Percentiles rank a stretch among this genome's conserved stretches.
These are phyloP conservation scores for Solidago caesia DNA, from an alignment of 129 eudicot genomes.

Conservation along the genomic window DNA sequence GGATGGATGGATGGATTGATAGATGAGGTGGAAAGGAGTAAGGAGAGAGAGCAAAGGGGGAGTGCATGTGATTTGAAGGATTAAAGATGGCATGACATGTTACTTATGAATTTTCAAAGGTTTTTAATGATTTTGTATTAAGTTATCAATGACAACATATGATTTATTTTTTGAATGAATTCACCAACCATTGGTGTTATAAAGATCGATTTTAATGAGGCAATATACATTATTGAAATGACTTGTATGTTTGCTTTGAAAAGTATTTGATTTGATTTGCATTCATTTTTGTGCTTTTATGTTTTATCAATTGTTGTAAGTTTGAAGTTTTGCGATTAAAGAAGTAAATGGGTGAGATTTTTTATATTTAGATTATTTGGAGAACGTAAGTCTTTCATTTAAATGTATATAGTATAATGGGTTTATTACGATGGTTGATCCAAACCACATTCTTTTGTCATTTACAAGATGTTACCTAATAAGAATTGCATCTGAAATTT, in stretches of 20 bases:
- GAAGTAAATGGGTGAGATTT: too few species aligned
- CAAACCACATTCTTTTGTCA: too few species aligned
- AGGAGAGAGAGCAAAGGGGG: background rate
- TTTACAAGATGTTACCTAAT: too few species aligned
- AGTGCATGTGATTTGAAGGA: conserved; percentile 37
- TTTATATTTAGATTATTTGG: too few species aligned
- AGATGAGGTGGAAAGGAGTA: conserved; percentile 40
- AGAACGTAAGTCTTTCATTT: too few species aligned
- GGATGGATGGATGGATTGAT: conserved; percentile 1
- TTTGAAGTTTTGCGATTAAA: too few species aligned
- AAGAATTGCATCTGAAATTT: too few species aligned
- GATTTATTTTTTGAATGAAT: background rate
- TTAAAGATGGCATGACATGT: conserved; percentile 29
- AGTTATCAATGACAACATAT: background rate
- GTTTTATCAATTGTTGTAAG: background rate
- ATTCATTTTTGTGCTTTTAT: background rate
- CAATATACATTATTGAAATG: background rate
- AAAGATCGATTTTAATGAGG: background rate
- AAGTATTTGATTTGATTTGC: background rate
- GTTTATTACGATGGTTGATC: too few species aligned
- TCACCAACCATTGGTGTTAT: background rate
- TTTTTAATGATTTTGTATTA: conserved; percentile 9
- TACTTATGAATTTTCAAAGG: conserved; percentile 21
- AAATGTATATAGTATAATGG: too few species aligned
- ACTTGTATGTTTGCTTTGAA: background rate